Percentiles rank a stretch among this genome's conserved stretches.
phyloP scores from a whole-genome alignment of 2,329 filamentous ascomycete genomes.

The Elsinoe ampelina region DNA sequence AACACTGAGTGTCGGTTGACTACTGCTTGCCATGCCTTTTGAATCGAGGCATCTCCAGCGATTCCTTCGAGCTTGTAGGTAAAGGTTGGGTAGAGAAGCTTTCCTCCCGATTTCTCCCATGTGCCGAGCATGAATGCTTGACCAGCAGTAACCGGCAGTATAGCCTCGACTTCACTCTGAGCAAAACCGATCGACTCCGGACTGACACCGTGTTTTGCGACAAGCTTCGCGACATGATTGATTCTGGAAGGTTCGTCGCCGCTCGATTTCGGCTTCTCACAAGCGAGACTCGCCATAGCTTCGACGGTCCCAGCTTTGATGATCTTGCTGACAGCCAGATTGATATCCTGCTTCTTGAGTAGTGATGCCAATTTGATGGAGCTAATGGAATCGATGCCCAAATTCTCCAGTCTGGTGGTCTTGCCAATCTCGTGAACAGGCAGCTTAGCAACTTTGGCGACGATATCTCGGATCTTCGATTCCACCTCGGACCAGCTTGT shows the following conservation, averaged over 20 bases:
- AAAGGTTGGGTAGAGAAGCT: constrained; percentile 67
- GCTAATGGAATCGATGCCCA: constrained; percentile 86
- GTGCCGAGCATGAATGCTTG: constrained; percentile 72
- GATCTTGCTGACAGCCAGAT: constrained; percentile 61
- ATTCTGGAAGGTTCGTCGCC: not conserved
- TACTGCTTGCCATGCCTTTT: constrained; percentile 53
- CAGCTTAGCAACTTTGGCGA: constrained; percentile 52
- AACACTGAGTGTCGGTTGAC: constrained; percentile 52
- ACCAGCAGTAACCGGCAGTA: constrained; percentile 64
- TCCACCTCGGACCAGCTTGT: constrained; percentile 23
- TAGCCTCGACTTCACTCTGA: constrained; percentile 39
- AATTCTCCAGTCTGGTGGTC: constrained; percentile 63
- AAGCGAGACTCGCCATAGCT: constrained; percentile 47
- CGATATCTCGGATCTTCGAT: constrained; percentile 35
- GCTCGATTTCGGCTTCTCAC: not conserved
- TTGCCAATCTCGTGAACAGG: constrained; percentile 49
- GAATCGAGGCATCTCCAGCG: constrained; percentile 35
- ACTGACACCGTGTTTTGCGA: constrained; percentile 3
- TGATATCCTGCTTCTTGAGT: constrained; percentile 54
- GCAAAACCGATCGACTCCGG: constrained; percentile 29
- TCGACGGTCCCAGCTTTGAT: constrained; percentile 55
- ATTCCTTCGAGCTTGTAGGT: constrained; percentile 44
- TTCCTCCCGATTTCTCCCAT: constrained; percentile 60
- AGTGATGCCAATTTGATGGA: constrained; percentile 73
- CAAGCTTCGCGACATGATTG: constrained; percentile 12